Evolutionary conservation across 1,284 basidiomycete species (phyloP), one percentile per base, ranked within the genome.

Genomic region (Lignosus rhinocerotis): DNA sequence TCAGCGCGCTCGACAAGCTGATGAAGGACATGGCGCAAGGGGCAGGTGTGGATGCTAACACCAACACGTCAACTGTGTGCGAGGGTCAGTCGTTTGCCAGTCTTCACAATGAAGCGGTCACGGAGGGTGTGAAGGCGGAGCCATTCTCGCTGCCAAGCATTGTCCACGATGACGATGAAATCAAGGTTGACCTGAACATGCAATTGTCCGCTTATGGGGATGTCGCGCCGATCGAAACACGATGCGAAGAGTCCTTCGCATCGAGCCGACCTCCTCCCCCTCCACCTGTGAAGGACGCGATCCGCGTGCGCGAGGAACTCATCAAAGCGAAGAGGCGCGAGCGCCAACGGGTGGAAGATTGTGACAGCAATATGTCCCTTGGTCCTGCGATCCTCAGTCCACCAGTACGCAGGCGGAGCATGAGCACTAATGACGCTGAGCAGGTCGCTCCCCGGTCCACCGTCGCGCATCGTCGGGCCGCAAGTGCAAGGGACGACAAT

Each of bases 1-100:
- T 90, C 81, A 90, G 87, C 64, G 90, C 90, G 5, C 77, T 93
- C 51, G 91, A 93, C 68, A 76, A 86, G 56, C 77, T 93, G 38
- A 88, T 90, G 82, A 87, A 90, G 59, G 84, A 90, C 62, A 88
- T 91, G 36, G 85, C 83, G 79, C 33, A 69, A 76, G 52, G 57
- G 31, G 59, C 57, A 17, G 75, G 66, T 51, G 52, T 59, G 12
- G 63, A 55, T 36, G 32, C 54, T 8, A 30, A 33, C 21, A 56
- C 54, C 4, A 54, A 60, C 34, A 19, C 53, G 3, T 59, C 57
- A 8, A 47, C 58, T 16, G 30, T 59, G 8, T 61, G 57, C 7
- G 61, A 64, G 49, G 62, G 58, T 9, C 67, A 65, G 52, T 63
- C 59, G 4, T 60, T 57, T 58, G 64, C 55, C 42, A 66, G 61